Evolutionary conservation across 495 filamentous ascomycete genomes (phyloP), one percentile per base, ranked within the genome.

Genomic region (Talaromyces thailandensis): DNA sequence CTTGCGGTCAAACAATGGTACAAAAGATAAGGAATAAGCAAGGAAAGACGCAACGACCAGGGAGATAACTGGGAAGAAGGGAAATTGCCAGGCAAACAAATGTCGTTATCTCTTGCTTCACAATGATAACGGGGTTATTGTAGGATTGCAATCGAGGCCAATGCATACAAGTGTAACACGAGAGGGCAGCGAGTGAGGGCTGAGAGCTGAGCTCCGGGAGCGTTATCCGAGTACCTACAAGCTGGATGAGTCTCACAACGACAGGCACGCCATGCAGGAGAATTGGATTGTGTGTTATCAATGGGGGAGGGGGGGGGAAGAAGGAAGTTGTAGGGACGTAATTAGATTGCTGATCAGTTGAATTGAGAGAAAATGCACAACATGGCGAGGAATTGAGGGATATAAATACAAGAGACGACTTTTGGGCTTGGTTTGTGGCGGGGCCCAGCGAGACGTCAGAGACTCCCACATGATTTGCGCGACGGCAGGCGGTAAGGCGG

Each of bases 251-350:
- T 31, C 16, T 51, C 59, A 61, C 59, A 16, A 40, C 26, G 24
- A 55, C 51, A 40, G 26, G 45, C 40, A 61, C 59, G 59, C 59
- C 59, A 61, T 61, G 59, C 59, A 61, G 32, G 25, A 61, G 43
- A 35, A 21, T 12, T 5, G 56, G 55, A 58, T 58, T 57, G 14
- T 58, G 56, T 32, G 31, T 53, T 37, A 12, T 37, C 45, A 23
- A 23, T 23, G 45, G 23, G n/a, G 3, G n/a, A n/a, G n/a, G n/a
- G n/a, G n/a, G n/a, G n/a, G n/a, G n/a, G n/a, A n/a, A n/a, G n/a
- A n/a, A n/a, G n/a, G n/a, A n/a, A n/a, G 12, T 29, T n/a, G 28
- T 32, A 7, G 21, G 6, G n/a, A 23, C 43, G 43, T 48, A 16
- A 32, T 31, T 2, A 6, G 24, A 57, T 57, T 29, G 14, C 6